Evolutionary conservation across 768 basidiomycete genomes (phyloP), one percentile per base, ranked within the genome.

Genomic region (Leccinum incarnatum): DNA sequence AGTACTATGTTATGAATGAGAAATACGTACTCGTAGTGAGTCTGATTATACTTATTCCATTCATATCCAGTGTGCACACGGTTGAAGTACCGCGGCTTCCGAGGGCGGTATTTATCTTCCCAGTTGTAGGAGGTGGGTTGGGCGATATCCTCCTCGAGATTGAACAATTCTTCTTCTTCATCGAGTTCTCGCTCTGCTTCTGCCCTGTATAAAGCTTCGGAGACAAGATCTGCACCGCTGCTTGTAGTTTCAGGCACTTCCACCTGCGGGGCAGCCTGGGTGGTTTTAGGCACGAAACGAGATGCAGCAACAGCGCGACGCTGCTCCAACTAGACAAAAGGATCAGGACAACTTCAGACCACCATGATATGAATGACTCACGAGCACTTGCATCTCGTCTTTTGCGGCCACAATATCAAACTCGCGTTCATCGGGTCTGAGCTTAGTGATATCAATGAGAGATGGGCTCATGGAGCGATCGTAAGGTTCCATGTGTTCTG

Each of bases 21-120:
- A 56, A 47, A 56, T 21, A 60, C 21, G 63, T 78, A 96, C 93
- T 98, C 97, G 74, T 98, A 99, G 76, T 98, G 97, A 4, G 97
- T 98, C 73, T 98, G 96, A 73, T 98, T 98, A 75, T 98, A 99
- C 79, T 98, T 98, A 80, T 96, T 98, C 97, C 97, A 99, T 72
- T 99, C 97, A 71, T 96, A 99, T 27, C 97, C 97, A 30, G 97
- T 99, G 69, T 98, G 95, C 25, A 98, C 97, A 58, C 97, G 88
- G 70, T 99, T 99, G 79, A 98, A 98, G 79, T 98, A 99, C 62
- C 95, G 82, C 48, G 97, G 97, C 73, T 98, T 99, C 36, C 97
- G 83, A 30, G 97, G 96, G 40, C 97, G 81, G 68, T 96, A 98
- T 72, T 98, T 96, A 79, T 99, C 97, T 76, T 96, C 95, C 97